Conservation (phyloP, 306 rosid genomes). For the Chamaecrista fasciculata region DNA sequence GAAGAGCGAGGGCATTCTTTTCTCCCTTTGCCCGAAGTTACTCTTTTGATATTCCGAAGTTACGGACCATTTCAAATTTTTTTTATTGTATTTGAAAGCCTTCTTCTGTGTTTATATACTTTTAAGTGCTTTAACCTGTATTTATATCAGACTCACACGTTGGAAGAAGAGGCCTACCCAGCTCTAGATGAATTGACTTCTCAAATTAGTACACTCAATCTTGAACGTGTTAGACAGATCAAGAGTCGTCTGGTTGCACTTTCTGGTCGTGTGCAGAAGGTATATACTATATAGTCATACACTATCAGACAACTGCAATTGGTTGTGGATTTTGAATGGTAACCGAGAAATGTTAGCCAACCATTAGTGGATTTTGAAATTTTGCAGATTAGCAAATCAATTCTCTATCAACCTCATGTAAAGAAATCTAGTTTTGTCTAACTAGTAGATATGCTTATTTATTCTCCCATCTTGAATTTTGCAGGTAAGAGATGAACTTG, state of each 20-base stretch:
- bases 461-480: constrained; percentile 9
- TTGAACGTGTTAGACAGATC: constrained; percentile 76
- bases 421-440: neutral
- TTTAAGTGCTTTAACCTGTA: constrained; percentile 10
- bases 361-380: neutral
- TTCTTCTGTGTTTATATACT: neutral
- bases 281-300: constrained; percentile 39
- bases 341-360: neutral
- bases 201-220: constrained; percentile 66
- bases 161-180: constrained; percentile 86
- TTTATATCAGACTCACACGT: constrained; percentile 47
- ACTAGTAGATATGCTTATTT: neutral
- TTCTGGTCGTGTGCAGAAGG: constrained; percentile 85
- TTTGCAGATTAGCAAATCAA: neutral
- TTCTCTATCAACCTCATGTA: neutral
- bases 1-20: no score
- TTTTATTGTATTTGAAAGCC: neutral
- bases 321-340: neutral
- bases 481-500: constrained; percentile 73
- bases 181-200: constrained; percentile 84
- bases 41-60: neutral
- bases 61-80: neutral
- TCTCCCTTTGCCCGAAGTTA: neutral
- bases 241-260: constrained; percentile 84
- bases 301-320: neutral